Conservation (phyloP, 805 yeast species). For the Yamadazyma phyllophila region DNA sequence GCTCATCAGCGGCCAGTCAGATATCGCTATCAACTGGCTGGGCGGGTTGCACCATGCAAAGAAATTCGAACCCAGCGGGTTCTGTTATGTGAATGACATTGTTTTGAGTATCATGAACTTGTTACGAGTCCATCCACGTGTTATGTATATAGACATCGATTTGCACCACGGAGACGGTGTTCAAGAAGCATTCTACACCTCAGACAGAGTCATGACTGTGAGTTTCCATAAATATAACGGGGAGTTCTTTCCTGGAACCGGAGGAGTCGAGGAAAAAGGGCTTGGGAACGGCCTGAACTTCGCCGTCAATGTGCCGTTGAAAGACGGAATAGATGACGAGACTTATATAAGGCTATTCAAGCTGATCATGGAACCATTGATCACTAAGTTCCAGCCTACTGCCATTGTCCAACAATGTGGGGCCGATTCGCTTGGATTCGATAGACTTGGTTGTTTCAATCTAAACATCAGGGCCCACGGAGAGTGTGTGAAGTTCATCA, state of each 20-base stretch:
- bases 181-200: slow-evolving; percentile 92
- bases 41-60: slow-evolving; percentile 98
- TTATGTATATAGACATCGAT: slow-evolving; percentile 90
- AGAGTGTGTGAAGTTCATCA: slow-evolving; percentile 87
- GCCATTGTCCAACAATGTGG: slow-evolving; percentile 96
- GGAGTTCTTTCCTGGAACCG: slow-evolving; percentile 96
- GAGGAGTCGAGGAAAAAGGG: slow-evolving; percentile 86
- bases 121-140: slow-evolving; percentile 86
- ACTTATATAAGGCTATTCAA: slow-evolving; percentile 74
- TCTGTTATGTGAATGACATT: slow-evolving; percentile 93
- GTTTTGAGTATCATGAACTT: slow-evolving; percentile 84
- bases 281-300: slow-evolving; percentile 85
- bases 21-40: slow-evolving; percentile 93
- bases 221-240: slow-evolving; percentile 93
- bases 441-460: slow-evolving; percentile 91
- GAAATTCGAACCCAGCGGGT: slow-evolving; percentile 90
- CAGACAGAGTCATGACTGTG: slow-evolving; percentile 95
- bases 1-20: slow-evolving; percentile 80
- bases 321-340: slow-evolving; percentile 95
- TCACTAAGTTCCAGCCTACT: slow-evolving; percentile 88
- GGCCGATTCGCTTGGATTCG: slow-evolving; percentile 93
- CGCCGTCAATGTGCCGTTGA: slow-evolving; percentile 85
- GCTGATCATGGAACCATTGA: slow-evolving; percentile 85
- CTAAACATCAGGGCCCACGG: slow-evolving; percentile 91
- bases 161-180: slow-evolving; percentile 98